phyloP scores from a whole-genome alignment of 1,284 basidiomycete species.

The Mycena sp. region DNA sequence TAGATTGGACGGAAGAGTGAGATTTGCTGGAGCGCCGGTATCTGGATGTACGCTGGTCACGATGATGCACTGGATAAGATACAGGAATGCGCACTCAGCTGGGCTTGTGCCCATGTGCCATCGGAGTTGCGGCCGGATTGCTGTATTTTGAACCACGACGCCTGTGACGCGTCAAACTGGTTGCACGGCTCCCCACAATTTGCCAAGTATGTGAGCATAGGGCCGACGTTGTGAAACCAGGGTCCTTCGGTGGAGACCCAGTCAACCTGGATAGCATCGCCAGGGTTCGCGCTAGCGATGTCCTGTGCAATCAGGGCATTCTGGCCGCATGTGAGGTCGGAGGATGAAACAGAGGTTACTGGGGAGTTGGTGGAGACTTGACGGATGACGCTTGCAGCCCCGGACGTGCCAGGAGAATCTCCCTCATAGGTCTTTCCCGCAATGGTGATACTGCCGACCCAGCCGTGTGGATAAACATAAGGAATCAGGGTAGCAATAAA shows the following conservation, averaged over 20 bases:
- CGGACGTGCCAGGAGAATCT: slow-evolving; percentile 18
- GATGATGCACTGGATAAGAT: background rate
- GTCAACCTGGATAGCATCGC: slow-evolving; percentile 55
- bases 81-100: slow-evolving; percentile 20
- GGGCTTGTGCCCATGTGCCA: slow-evolving; percentile 27
- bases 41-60: slow-evolving; percentile 9
- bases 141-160: slow-evolving; percentile 62
- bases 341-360: slow-evolving; percentile 45
- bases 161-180: slow-evolving; percentile 56
- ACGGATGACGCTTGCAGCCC: slow-evolving; percentile 15
- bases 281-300: slow-evolving; percentile 59
- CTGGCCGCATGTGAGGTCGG: slow-evolving; percentile 60
- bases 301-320: slow-evolving; percentile 55
- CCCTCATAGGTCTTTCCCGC: slow-evolving; percentile 23
- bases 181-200: slow-evolving; percentile 59
- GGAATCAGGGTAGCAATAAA: background rate
- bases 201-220: slow-evolving; percentile 65
- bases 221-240: slow-evolving; percentile 66
- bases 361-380: slow-evolving; percentile 27
- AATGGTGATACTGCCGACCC: slow-evolving; percentile 24
- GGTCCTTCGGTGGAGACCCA: slow-evolving; percentile 52
- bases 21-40: slow-evolving; percentile 40
- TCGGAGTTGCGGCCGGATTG: slow-evolving; percentile 28
- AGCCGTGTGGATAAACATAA: slow-evolving; percentile 21
- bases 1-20: slow-evolving; percentile 56